Percentiles rank a stretch among this genome's conserved stretches.
Conservation (phyloP, 495 filamentous ascomycete genomes). For the Chaetomium fimeti region DNA sequence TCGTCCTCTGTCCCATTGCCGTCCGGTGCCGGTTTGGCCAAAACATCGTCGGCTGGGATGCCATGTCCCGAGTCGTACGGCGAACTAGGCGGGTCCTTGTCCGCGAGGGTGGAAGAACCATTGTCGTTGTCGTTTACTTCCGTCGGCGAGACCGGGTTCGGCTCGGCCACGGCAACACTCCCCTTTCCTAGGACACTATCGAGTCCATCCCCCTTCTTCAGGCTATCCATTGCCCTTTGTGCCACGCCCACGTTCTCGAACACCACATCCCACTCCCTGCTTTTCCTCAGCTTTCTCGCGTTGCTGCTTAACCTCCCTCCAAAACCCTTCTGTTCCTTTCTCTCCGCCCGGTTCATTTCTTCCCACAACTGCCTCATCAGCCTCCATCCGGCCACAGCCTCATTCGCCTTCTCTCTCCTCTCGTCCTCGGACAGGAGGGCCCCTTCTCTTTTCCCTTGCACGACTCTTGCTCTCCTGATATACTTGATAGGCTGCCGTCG, state of each 20-base stretch:
- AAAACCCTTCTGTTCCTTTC: slow-evolving; percentile 27
- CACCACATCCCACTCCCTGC: slow-evolving; percentile 37
- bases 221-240: slow-evolving; percentile 42
- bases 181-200: slow-evolving; percentile 29
- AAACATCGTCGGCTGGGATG: not conserved
- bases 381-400: slow-evolving; percentile 44
- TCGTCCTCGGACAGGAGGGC: slow-evolving; percentile 34
- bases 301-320: slow-evolving; percentile 14
- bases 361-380: slow-evolving; percentile 44
- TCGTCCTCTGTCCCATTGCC: not conserved
- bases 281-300: slow-evolving; percentile 28
- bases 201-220: slow-evolving; percentile 36
- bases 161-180: not conserved
- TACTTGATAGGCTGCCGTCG: slow-evolving; percentile 47
- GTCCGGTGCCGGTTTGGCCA: not conserved
- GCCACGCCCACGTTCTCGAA: slow-evolving; percentile 50
- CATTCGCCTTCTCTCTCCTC: slow-evolving; percentile 22
- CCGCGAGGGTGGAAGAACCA: not conserved
- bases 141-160: not conserved
- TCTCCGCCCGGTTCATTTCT: slow-evolving; percentile 41
- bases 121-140: slow-evolving; percentile 12
- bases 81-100: not conserved
- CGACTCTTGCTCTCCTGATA: slow-evolving; percentile 50
- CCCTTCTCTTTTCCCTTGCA: slow-evolving; percentile 47
- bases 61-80: not conserved